These are phyloP conservation scores for Gossypium longicalyx DNA, from an alignment of 345 rosid genomes.

Conservation along the genomic window DNA sequence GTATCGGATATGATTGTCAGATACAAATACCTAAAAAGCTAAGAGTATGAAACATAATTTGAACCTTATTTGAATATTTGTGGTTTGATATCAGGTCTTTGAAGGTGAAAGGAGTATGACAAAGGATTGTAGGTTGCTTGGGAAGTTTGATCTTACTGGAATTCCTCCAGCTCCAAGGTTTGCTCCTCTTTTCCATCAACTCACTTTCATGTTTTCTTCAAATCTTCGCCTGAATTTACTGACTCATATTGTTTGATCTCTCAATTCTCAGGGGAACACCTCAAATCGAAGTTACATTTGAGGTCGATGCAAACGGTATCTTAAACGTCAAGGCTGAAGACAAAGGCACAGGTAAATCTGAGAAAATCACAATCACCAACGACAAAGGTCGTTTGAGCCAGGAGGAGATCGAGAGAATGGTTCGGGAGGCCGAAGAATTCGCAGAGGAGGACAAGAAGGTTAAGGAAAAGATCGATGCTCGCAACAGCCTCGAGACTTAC, in stretches of 20 bases:
- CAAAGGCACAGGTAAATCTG: slow-evolving; percentile 80
- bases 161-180: slow-evolving; percentile 93
- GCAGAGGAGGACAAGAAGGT: slow-evolving; percentile 97
- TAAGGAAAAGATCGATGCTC: slow-evolving; percentile 87
- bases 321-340: slow-evolving; percentile 90
- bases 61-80: slow-evolving; percentile 4
- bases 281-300: slow-evolving; percentile 94
- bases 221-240: not conserved
- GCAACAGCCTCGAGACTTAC: slow-evolving; percentile 84
- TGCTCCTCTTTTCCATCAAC: not conserved
- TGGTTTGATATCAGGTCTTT: slow-evolving; percentile 51
- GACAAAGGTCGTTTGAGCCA: slow-evolving; percentile 95
- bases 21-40: no score
- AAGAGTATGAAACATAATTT: no score
- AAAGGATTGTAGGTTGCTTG: slow-evolving; percentile 83
- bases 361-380: slow-evolving; percentile 92
- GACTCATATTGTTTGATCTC: not conserved
- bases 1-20: no score
- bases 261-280: slow-evolving; percentile 78
- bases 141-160: slow-evolving; percentile 79
- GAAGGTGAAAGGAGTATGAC: slow-evolving; percentile 99
- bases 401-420: slow-evolving; percentile 95
- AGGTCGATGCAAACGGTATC: slow-evolving; percentile 94
- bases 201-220: not conserved
- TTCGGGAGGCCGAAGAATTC: slow-evolving; percentile 87